Evolutionary conservation across 2,329 filamentous ascomycete species (phyloP), one percentile per base, ranked within the genome.

Genomic region (Aureobasidium sp.): DNA sequence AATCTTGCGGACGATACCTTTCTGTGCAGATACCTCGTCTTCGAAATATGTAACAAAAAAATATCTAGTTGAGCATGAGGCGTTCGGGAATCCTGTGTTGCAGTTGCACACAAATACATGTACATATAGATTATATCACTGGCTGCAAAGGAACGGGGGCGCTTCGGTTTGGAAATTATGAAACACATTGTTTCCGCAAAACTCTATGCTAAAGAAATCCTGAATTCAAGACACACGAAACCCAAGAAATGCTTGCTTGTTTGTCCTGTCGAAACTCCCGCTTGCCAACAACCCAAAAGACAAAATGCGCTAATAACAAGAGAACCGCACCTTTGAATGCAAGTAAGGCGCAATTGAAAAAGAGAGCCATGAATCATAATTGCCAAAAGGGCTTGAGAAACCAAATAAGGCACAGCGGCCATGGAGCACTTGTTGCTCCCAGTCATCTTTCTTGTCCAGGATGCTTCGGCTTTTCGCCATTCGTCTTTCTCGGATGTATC

Each of bases 401-500:
- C 5, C 34, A 44, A 34, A 23, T 1, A 17, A 55, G 23, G n/a
- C 17, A 23, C n/a, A 20, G 27, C 1, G 39, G 13, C 7, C 17
- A 12, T 9, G 29, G 29, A 12, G 5, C 20, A 42, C 17, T n/a
- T 20, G 26, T 34, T 13, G 5, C 17, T 46, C 57, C 20, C 20
- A 20, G n/a, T 47, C 53, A 34, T 57, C 41, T 57, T 32, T 57
- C 42, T 29, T 58, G 29, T 20, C 29, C 46, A 44, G 39, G 23
- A 23, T 59, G 56, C 26, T 59, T 59, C 1, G 56, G 34, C 44
- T 61, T 61, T n/a, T 52, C 17, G n/a, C 57, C 47, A 6, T 67
- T 66, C 5, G 63, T 69, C 68, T 77, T 77, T 60, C 74, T 69
- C 20, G 75, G 75, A 67, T 77, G 75, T 66, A 76, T 65, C 17